phyloP scores from a whole-genome alignment of 805 yeast genomes.

The Kodamaea kaohsiungensis region DNA sequence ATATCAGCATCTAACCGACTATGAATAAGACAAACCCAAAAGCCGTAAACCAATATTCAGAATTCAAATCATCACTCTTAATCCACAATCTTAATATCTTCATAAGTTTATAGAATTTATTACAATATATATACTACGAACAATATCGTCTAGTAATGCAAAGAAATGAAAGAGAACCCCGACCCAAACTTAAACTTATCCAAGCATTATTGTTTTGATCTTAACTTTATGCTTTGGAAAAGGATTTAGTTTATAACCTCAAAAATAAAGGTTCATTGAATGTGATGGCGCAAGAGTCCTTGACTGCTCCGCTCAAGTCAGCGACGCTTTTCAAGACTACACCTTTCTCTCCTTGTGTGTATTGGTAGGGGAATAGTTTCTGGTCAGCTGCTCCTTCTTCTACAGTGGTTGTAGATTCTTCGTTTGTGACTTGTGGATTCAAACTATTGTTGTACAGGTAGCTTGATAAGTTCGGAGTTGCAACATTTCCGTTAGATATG shows the following conservation, averaged over 20 bases:
- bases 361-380: conserved; percentile 13
- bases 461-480: background rate
- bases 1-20: too few species aligned
- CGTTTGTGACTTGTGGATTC: conserved; percentile 8
- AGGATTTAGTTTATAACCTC: conserved; percentile 8
- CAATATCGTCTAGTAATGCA: background rate
- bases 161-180: background rate
- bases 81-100: too few species aligned
- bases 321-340: conserved; percentile 9
- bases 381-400: conserved; percentile 7
- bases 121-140: background rate
- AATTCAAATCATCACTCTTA: too few species aligned
- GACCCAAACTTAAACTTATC: background rate
- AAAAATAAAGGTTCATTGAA: conserved; percentile 14
- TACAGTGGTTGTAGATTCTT: conserved; percentile 2
- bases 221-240: background rate
- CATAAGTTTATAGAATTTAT: background rate
- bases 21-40: too few species aligned
- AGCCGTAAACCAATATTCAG: too few species aligned
- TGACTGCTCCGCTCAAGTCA: conserved; percentile 10
- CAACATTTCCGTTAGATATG: background rate
- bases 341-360: conserved; percentile 11
- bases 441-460: conserved; percentile 8
- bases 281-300: conserved; percentile 14
- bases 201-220: background rate